Base-by-base conservation (phyloP, 2,329 filamentous ascomycete genomes). In the Fusarium sp. region DNA sequence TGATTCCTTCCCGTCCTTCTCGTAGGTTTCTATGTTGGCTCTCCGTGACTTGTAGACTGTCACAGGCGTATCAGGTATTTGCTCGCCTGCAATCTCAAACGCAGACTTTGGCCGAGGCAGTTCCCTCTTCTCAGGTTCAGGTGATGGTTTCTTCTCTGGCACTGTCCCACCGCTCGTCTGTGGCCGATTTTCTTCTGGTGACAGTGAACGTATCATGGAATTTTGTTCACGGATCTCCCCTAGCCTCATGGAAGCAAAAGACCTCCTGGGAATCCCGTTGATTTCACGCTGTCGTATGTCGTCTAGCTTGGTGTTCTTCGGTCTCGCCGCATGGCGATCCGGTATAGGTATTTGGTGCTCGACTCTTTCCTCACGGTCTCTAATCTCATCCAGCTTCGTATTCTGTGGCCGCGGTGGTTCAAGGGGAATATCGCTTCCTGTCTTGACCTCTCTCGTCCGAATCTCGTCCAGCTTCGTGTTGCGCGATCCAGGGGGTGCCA, bases 171-270 rank as follows among this genome's bases (percentile, higher is more conserved):
- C 75, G 60, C 72, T 77, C 4, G 75, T 70, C 40, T 69, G 76
- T 8, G 76, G 79, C 49, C 73, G 74, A 11, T 72, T 61, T 51
- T 83, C 74, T 40, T 79, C 82, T 13, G 83, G 82, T 1, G 82
- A 84, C 6, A 80, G 74, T 9, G 82, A 82, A 53, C 80, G 77
- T 7, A 81, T 80, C 67, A 80, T 78, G 34, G 82, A 81, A 71
- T 87, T 86, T 61, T 77, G 79, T 58, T 85, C 83, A 38, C 82
- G 80, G 59, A 87, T 86, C 74, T 87, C 85, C 33, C 84, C 85
- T 3, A 88, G 76, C 31, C 81, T 80, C 58, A 83, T 82, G 6
- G 81, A 80, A n/a, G 85, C 82, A 14, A 85, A 74, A 2, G 82
- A 81, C 56, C 82, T 80, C 60, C 77, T 83, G 5, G 86, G 83